Evolutionary conservation across 2,329 filamentous ascomycete genomes (phyloP), one percentile per base, ranked within the genome.

Genomic region (Rhytidhysteron rufulum): DNA sequence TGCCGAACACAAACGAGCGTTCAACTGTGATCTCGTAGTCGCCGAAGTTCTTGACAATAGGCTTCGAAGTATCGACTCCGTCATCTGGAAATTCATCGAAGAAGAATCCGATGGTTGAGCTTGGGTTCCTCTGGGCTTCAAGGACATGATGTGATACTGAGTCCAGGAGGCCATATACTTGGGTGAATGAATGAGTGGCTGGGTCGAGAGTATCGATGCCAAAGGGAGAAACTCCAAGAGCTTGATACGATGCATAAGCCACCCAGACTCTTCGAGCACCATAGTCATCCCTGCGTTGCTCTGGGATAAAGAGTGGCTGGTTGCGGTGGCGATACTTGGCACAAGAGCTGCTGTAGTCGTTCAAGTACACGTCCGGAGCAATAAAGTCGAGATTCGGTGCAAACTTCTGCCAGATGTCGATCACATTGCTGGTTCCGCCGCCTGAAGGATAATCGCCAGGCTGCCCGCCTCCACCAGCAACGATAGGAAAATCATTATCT

Each of bases 241-340:
- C n/a, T n/a, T n/a, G n/a, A n/a, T n/a, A n/a, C n/a, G n/a, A n/a
- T n/a, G n/a, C n/a, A n/a, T n/a, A n/a, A n/a, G n/a, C n/a, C n/a
- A n/a, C n/a, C n/a, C n/a, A n/a, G n/a, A n/a, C n/a, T n/a, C n/a
- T n/a, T n/a, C n/a, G n/a, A n/a, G n/a, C n/a, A n/a, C n/a, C n/a
- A n/a, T n/a, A n/a, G n/a, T 72, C 71, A 39, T 76, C 73, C 10
- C 74, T 63, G 4, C 72, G 60, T 48, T 77, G 74, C 55, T 77
- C 74, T 0, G 74, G 74, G 27, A 77, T 75, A 45, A 77, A 75
- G 0, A 77, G 60, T 0, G 71, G 63, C 45, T 75, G 69, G 9
- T 57, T 53, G 3, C 63, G 55, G 36, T 73, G 69, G 3, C 65
- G 53, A 43, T 75, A 77, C 19, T 69, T 63, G 9, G 47, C 50